Evolutionary conservation across 352 stramenopile genomes (phyloP).

Genomic region (Phytophthora ramorum): DNA sequence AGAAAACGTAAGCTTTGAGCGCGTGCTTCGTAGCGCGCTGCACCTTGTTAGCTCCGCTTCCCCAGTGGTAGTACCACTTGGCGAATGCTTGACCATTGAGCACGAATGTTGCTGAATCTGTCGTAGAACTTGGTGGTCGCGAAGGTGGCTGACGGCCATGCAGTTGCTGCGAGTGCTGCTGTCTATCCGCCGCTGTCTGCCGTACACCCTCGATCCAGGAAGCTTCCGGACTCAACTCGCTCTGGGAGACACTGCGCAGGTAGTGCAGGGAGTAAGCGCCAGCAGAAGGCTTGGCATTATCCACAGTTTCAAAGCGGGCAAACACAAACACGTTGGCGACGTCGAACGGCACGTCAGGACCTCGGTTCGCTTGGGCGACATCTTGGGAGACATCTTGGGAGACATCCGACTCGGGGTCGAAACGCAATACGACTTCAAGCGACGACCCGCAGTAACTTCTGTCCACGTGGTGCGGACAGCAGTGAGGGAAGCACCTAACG

Average conservation of each 20-base stretch:
- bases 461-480: conserved; percentile 58
- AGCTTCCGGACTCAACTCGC: conserved; percentile 59
- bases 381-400: neutral
- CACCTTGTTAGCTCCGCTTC: conserved; percentile 62
- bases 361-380: conserved; percentile 4
- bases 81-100: conserved; percentile 56
- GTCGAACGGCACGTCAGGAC: conserved; percentile 17
- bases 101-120: conserved; percentile 28
- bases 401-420: conserved; percentile 15
- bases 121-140: neutral
- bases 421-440: conserved; percentile 45
- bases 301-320: conserved; percentile 43
- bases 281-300: conserved; percentile 18
- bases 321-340: conserved; percentile 42
- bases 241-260: conserved; percentile 50
- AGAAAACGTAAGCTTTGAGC: conserved; percentile 63
- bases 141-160: conserved; percentile 27
- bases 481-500: conserved; percentile 54
- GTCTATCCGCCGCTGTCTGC: conserved; percentile 17
- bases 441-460: conserved; percentile 64
- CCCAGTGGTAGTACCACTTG: conserved; percentile 77
- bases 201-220: conserved; percentile 63
- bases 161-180: conserved; percentile 28
- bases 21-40: conserved; percentile 65
- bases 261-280: conserved; percentile 20